Conservation (phyloP, 495 filamentous ascomycete species). For the Gamarada debralockiae region DNA sequence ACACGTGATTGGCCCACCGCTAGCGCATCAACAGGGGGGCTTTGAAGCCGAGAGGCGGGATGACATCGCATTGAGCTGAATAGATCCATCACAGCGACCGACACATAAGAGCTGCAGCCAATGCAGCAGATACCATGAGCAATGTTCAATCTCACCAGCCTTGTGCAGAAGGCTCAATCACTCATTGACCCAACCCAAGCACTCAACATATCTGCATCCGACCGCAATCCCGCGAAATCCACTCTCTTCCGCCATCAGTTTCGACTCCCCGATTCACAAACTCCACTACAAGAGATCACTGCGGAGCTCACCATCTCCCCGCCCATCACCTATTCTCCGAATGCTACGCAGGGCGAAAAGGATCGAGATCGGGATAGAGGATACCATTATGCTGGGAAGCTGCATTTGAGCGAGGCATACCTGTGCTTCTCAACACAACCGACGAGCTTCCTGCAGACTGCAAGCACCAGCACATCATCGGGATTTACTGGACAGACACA, state of each 20-base stretch:
- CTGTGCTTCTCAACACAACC: constrained; percentile 94
- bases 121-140: constrained; percentile 28
- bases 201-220: constrained; percentile 60
- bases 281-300: constrained; percentile 89
- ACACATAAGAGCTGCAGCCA: background rate
- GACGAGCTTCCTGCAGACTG: constrained; percentile 76
- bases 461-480: constrained; percentile 69
- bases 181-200: constrained; percentile 82
- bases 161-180: constrained; percentile 93
- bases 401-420: constrained; percentile 90
- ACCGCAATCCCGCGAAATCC: constrained; percentile 82
- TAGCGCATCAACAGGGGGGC: background rate
- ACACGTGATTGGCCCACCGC: no score
- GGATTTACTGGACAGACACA: constrained; percentile 85
- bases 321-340: constrained; percentile 37
- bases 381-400: constrained; percentile 85
- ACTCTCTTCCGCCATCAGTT: constrained; percentile 94
- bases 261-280: constrained; percentile 87
- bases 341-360: constrained; percentile 55
- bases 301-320: constrained; percentile 87
- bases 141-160: constrained; percentile 78
- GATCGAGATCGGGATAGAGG: constrained; percentile 58
- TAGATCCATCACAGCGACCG: background rate
- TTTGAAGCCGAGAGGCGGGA: background rate
- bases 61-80: constrained; percentile 8